These are phyloP conservation scores for Astraeus odoratus DNA, from an alignment of 768 basidiomycete genomes.

Conservation along the genomic window DNA sequence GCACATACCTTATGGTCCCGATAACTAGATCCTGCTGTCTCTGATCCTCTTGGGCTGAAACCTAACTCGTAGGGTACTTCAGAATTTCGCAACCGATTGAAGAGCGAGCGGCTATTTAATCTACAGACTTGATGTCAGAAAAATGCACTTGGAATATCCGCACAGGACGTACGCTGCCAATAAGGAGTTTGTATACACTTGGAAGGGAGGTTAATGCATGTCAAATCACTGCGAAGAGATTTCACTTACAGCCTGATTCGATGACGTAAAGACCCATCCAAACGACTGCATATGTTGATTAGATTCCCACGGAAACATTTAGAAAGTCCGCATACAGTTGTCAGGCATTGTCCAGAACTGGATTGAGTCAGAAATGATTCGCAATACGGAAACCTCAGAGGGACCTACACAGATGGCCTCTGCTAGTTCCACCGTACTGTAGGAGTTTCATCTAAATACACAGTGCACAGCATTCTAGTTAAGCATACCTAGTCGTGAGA, in stretches of 20 bases:
- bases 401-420: neutral
- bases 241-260: neutral
- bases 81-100: neutral
- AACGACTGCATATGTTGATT: neutral
- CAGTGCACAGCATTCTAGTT: neutral
- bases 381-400: neutral
- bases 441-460: neutral
- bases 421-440: neutral
- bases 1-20: neutral
- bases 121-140: neutral
- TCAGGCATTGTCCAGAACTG: neutral
- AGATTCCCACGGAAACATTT: neutral
- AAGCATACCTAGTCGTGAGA: neutral
- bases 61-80: neutral
- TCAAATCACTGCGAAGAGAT: neutral
- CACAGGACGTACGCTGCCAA: neutral
- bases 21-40: neutral
- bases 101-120: neutral
- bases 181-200: constrained; percentile 1
- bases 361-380: neutral
- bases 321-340: neutral
- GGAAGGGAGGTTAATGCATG: too few relatives aligned
- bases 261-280: constrained; percentile 1
- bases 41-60: neutral
- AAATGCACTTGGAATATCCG: neutral